Evolutionary conservation across 106 monocot genomes (phyloP), one percentile per base, ranked within the genome.

Genomic region (Dendrobium catenatum): DNA sequence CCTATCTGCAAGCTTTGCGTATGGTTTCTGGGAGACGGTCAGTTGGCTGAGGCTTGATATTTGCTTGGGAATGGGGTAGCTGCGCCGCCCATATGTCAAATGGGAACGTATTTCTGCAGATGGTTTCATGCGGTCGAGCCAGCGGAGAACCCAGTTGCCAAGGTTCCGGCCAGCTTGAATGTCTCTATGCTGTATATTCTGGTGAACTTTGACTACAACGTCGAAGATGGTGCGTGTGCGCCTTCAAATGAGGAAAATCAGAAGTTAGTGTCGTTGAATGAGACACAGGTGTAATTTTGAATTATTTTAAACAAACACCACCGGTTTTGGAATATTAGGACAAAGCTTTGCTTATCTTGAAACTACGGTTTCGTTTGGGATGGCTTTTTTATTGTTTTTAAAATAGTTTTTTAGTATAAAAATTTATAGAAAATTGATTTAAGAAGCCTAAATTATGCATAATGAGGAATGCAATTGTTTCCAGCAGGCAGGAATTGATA

Each of bases 51-150:
- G 51, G 77, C 46, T 83, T 31, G 81, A 47, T 73, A 64, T 15
- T 41, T 46, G 64, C 67, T 73, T 87, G 72, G 79, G 41, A 5
- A 81, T 31, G 51, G 46, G 48, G 22, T 44, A 77, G 42, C 27
- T 73, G 67, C n/a, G 76, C 80, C 78, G 24, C 73, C 59, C 29
- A 51, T 16, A 24, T 13, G 18, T 20, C 0, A 42, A 59, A 59
- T 72, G 70, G 51, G 83, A 59, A 0, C 89, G 81, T 40, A 97
- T 94, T 82, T 94, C 82, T 37, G 94, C 97, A 29, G 97, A 88
- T 31, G 97, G 94, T 79, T 94, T 97, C 83, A 90, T 82, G 75
- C 81, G 88, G 77, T 97, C 90, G 13, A 97, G 92, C 86, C 85
- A 94, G 7, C 94, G 86, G 41, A 97, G 90, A 72, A 94, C 91